Evolutionary conservation across 1,139 yeast species (phyloP).

Genomic region (Geotrichum fermentans): DNA sequence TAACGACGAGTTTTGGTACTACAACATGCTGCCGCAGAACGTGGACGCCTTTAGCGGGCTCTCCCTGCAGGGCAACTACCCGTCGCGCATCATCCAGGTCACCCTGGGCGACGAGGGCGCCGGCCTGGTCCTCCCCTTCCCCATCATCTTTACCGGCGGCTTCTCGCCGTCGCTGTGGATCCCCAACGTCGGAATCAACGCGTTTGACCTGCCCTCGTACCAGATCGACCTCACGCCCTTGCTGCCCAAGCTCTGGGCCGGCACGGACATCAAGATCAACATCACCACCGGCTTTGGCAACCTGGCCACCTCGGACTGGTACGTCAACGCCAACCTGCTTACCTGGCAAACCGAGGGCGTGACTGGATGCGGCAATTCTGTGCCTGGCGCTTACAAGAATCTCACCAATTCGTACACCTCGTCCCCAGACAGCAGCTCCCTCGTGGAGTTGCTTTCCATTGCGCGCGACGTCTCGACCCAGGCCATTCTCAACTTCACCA

Average conservation of each 20-base stretch:
- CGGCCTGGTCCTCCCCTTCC: slow-evolving; percentile 39
- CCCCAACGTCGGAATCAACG: slow-evolving; percentile 66
- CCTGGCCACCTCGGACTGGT: slow-evolving; percentile 49
- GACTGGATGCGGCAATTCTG: slow-evolving; percentile 28
- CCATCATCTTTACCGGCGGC: slow-evolving; percentile 71
- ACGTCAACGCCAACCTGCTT: slow-evolving; percentile 59
- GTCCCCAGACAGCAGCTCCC: background rate
- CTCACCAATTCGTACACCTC: slow-evolving; percentile 13
- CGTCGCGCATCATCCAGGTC: slow-evolving; percentile 38
- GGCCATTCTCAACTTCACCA: slow-evolving; percentile 18
- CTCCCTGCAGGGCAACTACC: slow-evolving; percentile 43
- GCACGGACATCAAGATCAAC: slow-evolving; percentile 31
- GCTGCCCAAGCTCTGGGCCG: slow-evolving; percentile 57
- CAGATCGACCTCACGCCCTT: slow-evolving; percentile 64
- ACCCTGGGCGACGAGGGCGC: slow-evolving; percentile 34
- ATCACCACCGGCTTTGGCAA: slow-evolving; percentile 57
- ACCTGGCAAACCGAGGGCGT: slow-evolving; percentile 49
- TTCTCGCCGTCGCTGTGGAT: slow-evolving; percentile 73
- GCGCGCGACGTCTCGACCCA: slow-evolving; percentile 16
- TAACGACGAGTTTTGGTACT: slow-evolving; percentile 81
- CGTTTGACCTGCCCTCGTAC: slow-evolving; percentile 65
- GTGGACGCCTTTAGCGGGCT: slow-evolving; percentile 39
- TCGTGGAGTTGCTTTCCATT: slow-evolving; percentile 14
- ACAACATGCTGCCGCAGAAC: slow-evolving; percentile 52
- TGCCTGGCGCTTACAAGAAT: slow-evolving; percentile 13